Conservation (phyloP, 2,329 filamentous ascomycete species). For the Cladosporium sp. region DNA sequence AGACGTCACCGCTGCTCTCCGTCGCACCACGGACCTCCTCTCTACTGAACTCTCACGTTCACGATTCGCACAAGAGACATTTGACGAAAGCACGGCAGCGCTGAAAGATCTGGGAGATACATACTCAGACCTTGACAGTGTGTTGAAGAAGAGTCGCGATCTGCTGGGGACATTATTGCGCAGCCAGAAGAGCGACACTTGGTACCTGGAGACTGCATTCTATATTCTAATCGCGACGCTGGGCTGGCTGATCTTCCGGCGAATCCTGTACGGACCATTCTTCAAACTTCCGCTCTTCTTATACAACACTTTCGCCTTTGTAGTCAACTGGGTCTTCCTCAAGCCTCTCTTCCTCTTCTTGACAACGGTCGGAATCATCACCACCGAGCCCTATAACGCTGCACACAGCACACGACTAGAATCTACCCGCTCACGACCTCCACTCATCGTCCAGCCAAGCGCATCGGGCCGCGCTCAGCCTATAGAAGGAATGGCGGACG, state of each 20-base stretch:
- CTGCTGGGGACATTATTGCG: constrained; percentile 74
- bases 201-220: constrained; percentile 90
- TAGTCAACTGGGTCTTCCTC: constrained; percentile 25
- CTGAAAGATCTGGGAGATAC: constrained; percentile 75
- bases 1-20: constrained; percentile 79
- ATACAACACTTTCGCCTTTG: constrained; percentile 19
- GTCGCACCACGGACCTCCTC: constrained; percentile 83
- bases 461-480: constrained; percentile 35
- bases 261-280: constrained; percentile 82
- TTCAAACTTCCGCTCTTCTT: constrained; percentile 64
- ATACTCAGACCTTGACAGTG: constrained; percentile 73
- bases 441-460: constrained; percentile 43
- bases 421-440: constrained; percentile 29
- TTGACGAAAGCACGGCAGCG: constrained; percentile 78
- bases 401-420: neutral
- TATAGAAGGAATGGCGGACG: constrained; percentile 24
- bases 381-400: constrained; percentile 15
- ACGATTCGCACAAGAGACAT: constrained; percentile 83
- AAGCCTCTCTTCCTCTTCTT: constrained; percentile 45
- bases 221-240: constrained; percentile 70
- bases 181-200: constrained; percentile 94
- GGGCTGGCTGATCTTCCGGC: constrained; percentile 78
- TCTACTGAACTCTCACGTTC: constrained; percentile 78
- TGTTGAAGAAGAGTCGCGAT: constrained; percentile 69
- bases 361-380: constrained; percentile 49